Evolutionary conservation across 2,329 filamentous ascomycete species (phyloP).

Genomic region (Arthroderma uncinatum): DNA sequence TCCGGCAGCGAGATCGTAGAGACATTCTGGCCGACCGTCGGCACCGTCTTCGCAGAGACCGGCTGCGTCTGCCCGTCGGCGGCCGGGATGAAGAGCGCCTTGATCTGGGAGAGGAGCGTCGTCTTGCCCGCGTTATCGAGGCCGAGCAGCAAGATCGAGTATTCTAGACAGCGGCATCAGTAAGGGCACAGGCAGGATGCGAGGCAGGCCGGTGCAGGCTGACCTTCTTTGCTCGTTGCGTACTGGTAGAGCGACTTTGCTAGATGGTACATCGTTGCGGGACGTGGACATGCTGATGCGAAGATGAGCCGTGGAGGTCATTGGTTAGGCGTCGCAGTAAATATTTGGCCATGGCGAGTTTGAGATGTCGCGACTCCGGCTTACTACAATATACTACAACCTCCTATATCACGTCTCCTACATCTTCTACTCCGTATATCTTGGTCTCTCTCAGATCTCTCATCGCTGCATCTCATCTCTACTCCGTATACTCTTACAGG

Average conservation of each 20-base stretch:
- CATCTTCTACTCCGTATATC: no score
- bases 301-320: no score
- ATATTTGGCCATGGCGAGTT: no score
- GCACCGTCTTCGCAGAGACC: conserved; percentile 74
- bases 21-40: conserved; percentile 95
- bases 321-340: no score
- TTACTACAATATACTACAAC: neutral
- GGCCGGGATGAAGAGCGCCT: conserved; percentile 56
- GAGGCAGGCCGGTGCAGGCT: conserved; percentile 14
- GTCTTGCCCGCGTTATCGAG: conserved; percentile 98
- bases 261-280: conserved; percentile 72
- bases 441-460: no score
- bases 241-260: conserved; percentile 90
- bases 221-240: conserved; percentile 93
- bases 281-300: conserved; percentile 3
- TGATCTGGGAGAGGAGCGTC: conserved; percentile 93
- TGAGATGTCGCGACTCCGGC: no score
- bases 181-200: neutral
- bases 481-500: no score
- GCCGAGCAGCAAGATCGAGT: conserved; percentile 91
- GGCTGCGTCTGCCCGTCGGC: conserved; percentile 33
- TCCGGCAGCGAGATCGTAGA: conserved; percentile 80
- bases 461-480: no score
- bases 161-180: conserved; percentile 50
- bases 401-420: no score